These are phyloP conservation scores for Adiantum capillusveneris DNA, from an alignment of 75 land plant species.

Conservation along the genomic window DNA sequence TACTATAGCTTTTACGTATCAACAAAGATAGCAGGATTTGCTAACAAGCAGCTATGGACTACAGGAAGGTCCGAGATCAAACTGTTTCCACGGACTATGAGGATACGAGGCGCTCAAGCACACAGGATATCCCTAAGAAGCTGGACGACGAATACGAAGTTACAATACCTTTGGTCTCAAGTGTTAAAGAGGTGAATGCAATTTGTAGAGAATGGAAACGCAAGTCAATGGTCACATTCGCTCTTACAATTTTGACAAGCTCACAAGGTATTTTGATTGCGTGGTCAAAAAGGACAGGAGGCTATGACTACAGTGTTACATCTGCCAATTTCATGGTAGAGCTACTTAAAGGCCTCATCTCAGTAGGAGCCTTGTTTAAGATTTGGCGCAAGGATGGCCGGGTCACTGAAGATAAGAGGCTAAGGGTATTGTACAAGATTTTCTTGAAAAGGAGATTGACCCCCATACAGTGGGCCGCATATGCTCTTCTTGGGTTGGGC, in stretches of 20 bases:
- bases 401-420: constrained; percentile 80
- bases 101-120: no score
- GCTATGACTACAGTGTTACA: constrained; percentile 84
- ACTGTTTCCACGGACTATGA: no score
- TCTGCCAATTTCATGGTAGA: constrained; percentile 85
- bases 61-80: no score
- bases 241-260: constrained; percentile 77
- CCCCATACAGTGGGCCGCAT: constrained; percentile 78
- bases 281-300: constrained; percentile 81
- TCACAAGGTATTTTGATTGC: constrained; percentile 84
- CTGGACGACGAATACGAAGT: no score
- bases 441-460: constrained; percentile 73
- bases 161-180: no score
- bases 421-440: constrained; percentile 8
- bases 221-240: constrained; percentile 66
- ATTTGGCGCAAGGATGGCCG: constrained; percentile 65
- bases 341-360: constrained; percentile 8
- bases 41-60: no score
- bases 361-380: constrained; percentile 21
- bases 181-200: no score
- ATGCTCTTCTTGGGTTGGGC: constrained; percentile 60
- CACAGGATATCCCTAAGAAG: no score
- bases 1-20: no score
- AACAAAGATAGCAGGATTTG: no score
- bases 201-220: neutral